Evolutionary conservation across 345 rosid species (phyloP).

Genomic region (Durio zibethinus): DNA sequence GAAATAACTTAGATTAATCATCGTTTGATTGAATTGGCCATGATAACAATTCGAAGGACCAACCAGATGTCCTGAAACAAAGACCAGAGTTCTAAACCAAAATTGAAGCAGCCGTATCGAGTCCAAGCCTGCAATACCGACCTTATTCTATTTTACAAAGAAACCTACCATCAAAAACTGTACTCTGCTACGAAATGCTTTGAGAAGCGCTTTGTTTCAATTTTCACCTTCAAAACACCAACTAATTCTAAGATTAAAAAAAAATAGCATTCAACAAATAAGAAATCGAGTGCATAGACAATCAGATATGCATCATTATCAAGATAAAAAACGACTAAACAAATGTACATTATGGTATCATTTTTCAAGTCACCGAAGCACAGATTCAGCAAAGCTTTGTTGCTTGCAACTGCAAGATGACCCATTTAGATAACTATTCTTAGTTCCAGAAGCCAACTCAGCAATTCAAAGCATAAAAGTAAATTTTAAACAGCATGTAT

Average conservation of each 20-base stretch:
- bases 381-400: constrained; percentile 78
- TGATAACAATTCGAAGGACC: not conserved
- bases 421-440: not conserved
- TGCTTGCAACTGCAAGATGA: constrained; percentile 54
- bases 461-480: not conserved
- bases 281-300: not conserved
- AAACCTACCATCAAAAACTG: not conserved
- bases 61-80: not conserved
- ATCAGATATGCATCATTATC: not conserved
- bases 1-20: too few species aligned
- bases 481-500: not conserved
- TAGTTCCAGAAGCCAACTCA: constrained; percentile 3
- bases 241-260: not conserved
- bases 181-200: not conserved
- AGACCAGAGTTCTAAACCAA: not conserved
- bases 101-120: not conserved
- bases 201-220: not conserved
- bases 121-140: not conserved
- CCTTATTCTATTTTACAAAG: not conserved
- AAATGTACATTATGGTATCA: constrained; percentile 24
- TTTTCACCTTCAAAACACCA: not conserved
- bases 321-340: constrained; percentile 8
- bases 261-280: not conserved
- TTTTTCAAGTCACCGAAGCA: constrained; percentile 65
- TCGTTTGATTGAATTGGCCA: too few species aligned